Percentiles rank a stretch among this genome's conserved stretches.
phyloP scores from a whole-genome alignment of 495 filamentous ascomycete species.

The Penicillium salamii region DNA sequence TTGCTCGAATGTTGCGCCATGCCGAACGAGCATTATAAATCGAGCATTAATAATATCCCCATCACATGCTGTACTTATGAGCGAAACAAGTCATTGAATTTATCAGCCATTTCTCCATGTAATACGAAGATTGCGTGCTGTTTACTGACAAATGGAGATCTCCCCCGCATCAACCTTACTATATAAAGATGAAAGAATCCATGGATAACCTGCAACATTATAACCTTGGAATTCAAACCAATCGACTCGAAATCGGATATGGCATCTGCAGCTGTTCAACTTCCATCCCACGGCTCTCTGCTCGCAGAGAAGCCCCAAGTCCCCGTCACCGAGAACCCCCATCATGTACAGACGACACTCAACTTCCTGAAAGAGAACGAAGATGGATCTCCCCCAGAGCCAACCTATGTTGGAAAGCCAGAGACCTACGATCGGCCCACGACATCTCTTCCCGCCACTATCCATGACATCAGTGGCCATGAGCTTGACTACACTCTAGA shows the following conservation, averaged over 20 bases:
- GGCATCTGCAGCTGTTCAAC: conserved; percentile 44
- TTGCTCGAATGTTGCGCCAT: not conserved
- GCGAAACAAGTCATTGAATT: conserved; percentile 5
- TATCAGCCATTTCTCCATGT: conserved; percentile 28
- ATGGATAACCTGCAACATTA: no score
- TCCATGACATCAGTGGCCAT: conserved; percentile 49
- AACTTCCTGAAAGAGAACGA: conserved; percentile 59
- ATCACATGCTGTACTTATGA: not conserved
- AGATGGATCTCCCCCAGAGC: conserved; percentile 55
- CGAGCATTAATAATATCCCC: conserved; percentile 1
- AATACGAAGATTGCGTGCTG: conserved; percentile 32
- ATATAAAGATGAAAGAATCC: conserved; percentile 14
- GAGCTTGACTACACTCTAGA: conserved; percentile 50
- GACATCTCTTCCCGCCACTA: conserved; percentile 26
- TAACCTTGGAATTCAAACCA: no score
- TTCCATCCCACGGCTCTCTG: conserved; percentile 14
- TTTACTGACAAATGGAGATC: conserved; percentile 29
- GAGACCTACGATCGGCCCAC: conserved; percentile 49
- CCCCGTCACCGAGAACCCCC: conserved; percentile 23
- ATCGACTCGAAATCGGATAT: conserved; percentile 11
- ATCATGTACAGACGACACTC: conserved; percentile 53
- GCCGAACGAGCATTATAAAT: conserved; percentile 1
- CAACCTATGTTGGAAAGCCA: conserved; percentile 46
- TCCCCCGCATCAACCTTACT: conserved; percentile 15
- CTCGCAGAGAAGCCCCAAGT: conserved; percentile 15